Percentiles rank a stretch among this genome's conserved stretches.
These are phyloP conservation scores for Pycnococcus provasolii DNA, from an alignment of 139 green algal species.

Conservation along the genomic window DNA sequence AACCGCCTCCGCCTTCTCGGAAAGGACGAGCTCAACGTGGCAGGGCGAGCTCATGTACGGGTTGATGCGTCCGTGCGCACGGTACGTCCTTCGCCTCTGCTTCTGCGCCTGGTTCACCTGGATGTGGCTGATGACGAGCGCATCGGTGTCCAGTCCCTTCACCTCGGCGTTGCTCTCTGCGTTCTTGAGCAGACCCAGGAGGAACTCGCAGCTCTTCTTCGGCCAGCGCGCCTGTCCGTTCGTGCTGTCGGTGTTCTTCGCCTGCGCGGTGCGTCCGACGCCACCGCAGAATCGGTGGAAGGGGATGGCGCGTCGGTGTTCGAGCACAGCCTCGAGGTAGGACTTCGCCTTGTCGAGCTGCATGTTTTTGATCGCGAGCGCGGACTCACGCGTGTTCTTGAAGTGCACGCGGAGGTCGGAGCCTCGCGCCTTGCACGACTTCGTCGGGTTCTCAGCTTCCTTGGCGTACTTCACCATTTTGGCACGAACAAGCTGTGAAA, in stretches of 20 bases:
- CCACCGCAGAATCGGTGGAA: constrained; percentile 91
- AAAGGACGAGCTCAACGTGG: constrained; percentile 93
- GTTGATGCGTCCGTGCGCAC: constrained; percentile 79
- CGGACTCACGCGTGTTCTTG: constrained; percentile 94
- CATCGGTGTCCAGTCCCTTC: constrained; percentile 93
- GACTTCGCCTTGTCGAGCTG: constrained; percentile 80
- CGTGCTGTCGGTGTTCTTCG: constrained; percentile 65
- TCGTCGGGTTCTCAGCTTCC: constrained; percentile 54
- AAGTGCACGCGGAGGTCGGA: constrained; percentile 88
- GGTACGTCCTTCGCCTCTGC: constrained; percentile 91
- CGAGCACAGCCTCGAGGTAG: constrained; percentile 91
- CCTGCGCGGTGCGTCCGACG: constrained; percentile 67
- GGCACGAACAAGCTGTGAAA: not conserved
- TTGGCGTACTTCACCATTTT: constrained; percentile 73
- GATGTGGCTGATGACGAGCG: constrained; percentile 83
- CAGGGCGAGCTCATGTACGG: constrained; percentile 91
- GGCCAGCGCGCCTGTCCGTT: constrained; percentile 90
- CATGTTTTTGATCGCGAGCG: constrained; percentile 70
- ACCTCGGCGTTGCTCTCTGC: constrained; percentile 95
- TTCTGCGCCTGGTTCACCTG: constrained; percentile 94
- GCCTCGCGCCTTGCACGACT: constrained; percentile 70
- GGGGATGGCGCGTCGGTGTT: constrained; percentile 80
- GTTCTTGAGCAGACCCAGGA: constrained; percentile 95
- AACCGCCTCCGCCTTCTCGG: constrained; percentile 55
- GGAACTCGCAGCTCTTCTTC: constrained; percentile 83